Conservation (phyloP, 2,329 filamentous ascomycete species). For the Diaporthe ampelina region DNA sequence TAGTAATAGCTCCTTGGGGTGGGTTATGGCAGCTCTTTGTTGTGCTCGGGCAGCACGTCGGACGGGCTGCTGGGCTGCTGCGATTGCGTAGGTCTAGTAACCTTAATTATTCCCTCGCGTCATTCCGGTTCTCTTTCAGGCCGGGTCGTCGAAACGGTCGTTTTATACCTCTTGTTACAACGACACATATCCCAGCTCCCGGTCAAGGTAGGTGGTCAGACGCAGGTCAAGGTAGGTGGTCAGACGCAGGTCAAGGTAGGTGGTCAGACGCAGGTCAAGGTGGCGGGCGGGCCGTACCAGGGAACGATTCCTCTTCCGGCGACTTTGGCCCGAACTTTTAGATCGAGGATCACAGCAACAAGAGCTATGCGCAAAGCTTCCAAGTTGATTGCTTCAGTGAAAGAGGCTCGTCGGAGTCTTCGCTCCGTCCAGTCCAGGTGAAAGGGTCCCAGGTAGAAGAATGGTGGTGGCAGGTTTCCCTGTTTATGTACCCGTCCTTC, state of each 20-base stretch:
- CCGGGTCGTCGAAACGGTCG: not conserved
- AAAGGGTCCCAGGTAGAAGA: too few relatives aligned
- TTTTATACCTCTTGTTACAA: not conserved
- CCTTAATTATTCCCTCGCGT: not conserved
- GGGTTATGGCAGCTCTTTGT: not conserved
- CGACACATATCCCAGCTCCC: constrained; percentile 19
- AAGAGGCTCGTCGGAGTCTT: not conserved
- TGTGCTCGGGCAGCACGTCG: not conserved
- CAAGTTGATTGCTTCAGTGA: not conserved
- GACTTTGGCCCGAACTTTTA: not conserved
- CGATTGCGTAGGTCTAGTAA: constrained; percentile 23
- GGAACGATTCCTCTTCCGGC: not conserved
- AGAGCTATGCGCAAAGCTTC: not conserved
- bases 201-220: not conserved
- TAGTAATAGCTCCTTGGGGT: not conserved
- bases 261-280: not conserved
- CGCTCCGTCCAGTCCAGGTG: not conserved
- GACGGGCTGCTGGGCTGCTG: not conserved
- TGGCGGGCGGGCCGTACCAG: too few relatives aligned
- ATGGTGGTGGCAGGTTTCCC: not conserved
- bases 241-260: not conserved
- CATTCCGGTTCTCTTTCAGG: not conserved
- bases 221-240: not conserved
- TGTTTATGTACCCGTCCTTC: not conserved
- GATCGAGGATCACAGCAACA: not conserved